phyloP scores from a whole-genome alignment of 352 stramenopile genomes.

The Phytopythium delawarense region DNA sequence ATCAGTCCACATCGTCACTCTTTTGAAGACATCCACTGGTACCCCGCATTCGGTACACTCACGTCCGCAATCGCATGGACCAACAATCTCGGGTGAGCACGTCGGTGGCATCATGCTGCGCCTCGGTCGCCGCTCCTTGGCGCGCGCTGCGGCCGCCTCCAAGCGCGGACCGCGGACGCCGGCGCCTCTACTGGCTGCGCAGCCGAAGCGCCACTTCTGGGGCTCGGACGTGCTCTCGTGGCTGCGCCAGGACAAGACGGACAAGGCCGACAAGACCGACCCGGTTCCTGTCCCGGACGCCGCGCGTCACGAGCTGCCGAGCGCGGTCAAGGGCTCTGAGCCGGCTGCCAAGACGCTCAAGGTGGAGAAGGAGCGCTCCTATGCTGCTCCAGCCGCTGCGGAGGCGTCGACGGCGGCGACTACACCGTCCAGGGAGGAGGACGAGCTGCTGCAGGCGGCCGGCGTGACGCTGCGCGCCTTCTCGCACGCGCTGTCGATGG shows the following conservation, averaged over 20 bases:
- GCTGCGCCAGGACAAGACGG: slow-evolving; percentile 17
- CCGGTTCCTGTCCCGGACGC: background rate
- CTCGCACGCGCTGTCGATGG: slow-evolving; percentile 16
- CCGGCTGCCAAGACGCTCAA: background rate
- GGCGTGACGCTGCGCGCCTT: slow-evolving; percentile 19
- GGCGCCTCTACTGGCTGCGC: background rate
- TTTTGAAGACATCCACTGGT: background rate
- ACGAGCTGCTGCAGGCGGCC: slow-evolving; percentile 6
- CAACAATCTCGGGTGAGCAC: background rate
- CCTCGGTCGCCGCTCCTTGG: slow-evolving; percentile 1
- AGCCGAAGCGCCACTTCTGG: slow-evolving; percentile 31
- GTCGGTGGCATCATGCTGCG: slow-evolving; percentile 13
- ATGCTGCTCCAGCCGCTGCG: background rate
- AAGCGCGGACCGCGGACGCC: background rate
- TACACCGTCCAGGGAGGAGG: slow-evolving; percentile 1
- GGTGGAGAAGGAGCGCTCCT: background rate
- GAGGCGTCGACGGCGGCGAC: background rate
- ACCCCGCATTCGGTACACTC: background rate
- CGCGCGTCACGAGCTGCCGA: background rate
- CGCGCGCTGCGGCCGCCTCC: slow-evolving; percentile 6
- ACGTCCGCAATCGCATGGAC: background rate
- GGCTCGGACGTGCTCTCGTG: slow-evolving; percentile 34
- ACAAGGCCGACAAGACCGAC: background rate
- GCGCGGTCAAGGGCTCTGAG: background rate
- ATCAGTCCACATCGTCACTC: background rate